A percentile compares a stretch with the other conserved stretches of the same genome.
Conservation (phyloP, 2,329 filamentous ascomycete genomes). For the Fusarium abutilonis region DNA sequence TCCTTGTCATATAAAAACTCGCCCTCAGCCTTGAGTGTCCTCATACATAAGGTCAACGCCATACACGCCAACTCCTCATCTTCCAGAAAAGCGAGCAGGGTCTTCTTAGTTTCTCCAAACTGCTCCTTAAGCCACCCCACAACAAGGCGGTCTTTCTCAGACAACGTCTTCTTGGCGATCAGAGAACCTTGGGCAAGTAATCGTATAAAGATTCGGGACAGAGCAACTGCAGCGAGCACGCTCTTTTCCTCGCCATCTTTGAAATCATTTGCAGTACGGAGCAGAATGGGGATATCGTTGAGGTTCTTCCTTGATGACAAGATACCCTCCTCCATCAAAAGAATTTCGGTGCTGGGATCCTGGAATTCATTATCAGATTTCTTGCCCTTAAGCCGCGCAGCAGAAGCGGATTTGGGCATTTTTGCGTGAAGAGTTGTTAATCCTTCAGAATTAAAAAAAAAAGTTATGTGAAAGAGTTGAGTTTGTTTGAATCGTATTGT, state of each 20-base stretch:
- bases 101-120: constrained; percentile 74
- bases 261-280: constrained; percentile 63
- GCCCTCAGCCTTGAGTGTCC: constrained; percentile 81
- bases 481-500: no score
- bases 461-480: no score
- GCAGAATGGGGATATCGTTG: constrained; percentile 83
- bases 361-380: constrained; percentile 56
- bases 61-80: constrained; percentile 73
- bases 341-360: constrained; percentile 71
- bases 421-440: no score
- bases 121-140: constrained; percentile 81
- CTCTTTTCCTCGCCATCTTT: constrained; percentile 62
- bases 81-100: constrained; percentile 69
- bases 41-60: constrained; percentile 82
- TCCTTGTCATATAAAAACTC: constrained; percentile 68
- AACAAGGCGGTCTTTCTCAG: constrained; percentile 79
- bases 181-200: constrained; percentile 79
- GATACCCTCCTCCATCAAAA: constrained; percentile 82
- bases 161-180: constrained; percentile 69
- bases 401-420: constrained; percentile 44
- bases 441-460: no score
- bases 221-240: constrained; percentile 77
- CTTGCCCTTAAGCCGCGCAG: constrained; percentile 62
- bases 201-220: constrained; percentile 87
- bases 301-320: constrained; percentile 88